Base-by-base conservation (phyloP, 2,329 filamentous ascomycete genomes). In the Mycosphaerella sp. region DNA sequence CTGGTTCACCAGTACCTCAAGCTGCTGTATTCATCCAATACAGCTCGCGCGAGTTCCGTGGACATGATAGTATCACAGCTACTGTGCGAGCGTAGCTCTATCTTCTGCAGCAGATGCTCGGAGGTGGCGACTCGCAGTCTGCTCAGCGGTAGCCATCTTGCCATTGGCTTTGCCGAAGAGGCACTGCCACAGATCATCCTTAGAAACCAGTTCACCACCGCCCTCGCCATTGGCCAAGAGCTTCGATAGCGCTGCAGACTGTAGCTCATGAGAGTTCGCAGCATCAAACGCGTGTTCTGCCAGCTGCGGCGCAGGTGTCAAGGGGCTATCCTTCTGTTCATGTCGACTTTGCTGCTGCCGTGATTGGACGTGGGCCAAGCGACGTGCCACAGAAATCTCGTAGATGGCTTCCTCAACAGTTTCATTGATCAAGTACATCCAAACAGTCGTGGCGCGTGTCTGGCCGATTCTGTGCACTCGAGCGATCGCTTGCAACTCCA, bases 401-500 rank as follows among this genome's bases (percentile, higher is more conserved):
- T 97, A 89, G 56, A 97, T 94, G 1, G 86, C 86, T 71, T 95
- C 86, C 65, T 98, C 93, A 0, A 97, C 88, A 0, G 91, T 95
- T 45, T 86, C 87, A 13, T 85, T 82, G n/a, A 96, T 80, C 2
- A 97, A 78, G 66, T 97, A 97, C 68, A 96, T 85, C 86, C 90
- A 97, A 1, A 97, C 89, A 0, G 88, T 95, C 0, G 93, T 98
- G 58, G 87, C 79, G 45, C 87, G 82, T 57, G 84, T 78, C 69
- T 97, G 93, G 0, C 93, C 93, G 57, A 98, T 98, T 32, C 93
- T 82, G 66, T 98, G 89, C 1, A 98, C 90, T 50, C 93, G 85
- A 0, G 91, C 90, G 63, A 97, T 95, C 12, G 90, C 91, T 68
- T 98, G 93, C 8, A 97, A 77, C 69, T 97, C 93, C 13, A 98